Evolutionary conservation across 2,329 filamentous ascomycete genomes (phyloP).

Genomic region (Pezicula neosporulosa): DNA sequence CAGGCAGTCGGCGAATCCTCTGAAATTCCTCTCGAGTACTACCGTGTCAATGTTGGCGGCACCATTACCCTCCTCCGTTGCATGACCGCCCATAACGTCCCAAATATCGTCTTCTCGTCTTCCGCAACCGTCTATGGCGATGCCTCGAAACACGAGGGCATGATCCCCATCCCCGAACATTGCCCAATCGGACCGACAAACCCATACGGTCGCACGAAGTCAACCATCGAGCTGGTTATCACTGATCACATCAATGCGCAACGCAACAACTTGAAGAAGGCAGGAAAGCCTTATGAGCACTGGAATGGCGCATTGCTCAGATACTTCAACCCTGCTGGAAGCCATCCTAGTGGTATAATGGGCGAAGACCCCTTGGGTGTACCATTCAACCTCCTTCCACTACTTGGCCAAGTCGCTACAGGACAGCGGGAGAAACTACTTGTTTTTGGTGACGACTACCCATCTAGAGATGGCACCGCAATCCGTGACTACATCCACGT

Average conservation of each 20-base stretch:
- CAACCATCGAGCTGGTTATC: conserved; percentile 87
- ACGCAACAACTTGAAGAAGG: conserved; percentile 78
- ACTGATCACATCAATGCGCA: conserved; percentile 86
- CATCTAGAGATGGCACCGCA: conserved; percentile 84
- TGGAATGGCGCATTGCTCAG: conserved; percentile 93
- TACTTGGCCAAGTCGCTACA: conserved; percentile 93
- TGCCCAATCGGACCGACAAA: conserved; percentile 97
- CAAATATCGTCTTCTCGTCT: conserved; percentile 97
- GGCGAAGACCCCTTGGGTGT: conserved; percentile 95
- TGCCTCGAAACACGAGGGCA: conserved; percentile 90
- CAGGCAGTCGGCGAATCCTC: conserved; percentile 93
- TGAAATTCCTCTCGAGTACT: conserved; percentile 95
- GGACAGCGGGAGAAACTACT: conserved; percentile 91
- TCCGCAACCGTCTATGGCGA: conserved; percentile 98
- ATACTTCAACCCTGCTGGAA: conserved; percentile 97
- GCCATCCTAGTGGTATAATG: conserved; percentile 95
- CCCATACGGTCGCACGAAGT: conserved; percentile 96
- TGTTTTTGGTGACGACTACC: conserved; percentile 94
- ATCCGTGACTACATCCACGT: conserved; percentile 99
- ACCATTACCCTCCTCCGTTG: conserved; percentile 81
- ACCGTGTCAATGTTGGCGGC: conserved; percentile 92
- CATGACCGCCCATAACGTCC: conserved; percentile 87
- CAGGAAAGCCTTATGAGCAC: conserved; percentile 69
- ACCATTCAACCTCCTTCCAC: conserved; percentile 90
- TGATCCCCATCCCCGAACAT: conserved; percentile 97